Evolutionary conservation across 2,329 filamentous ascomycete species (phyloP).

Genomic region (Epicoccum nigrum): DNA sequence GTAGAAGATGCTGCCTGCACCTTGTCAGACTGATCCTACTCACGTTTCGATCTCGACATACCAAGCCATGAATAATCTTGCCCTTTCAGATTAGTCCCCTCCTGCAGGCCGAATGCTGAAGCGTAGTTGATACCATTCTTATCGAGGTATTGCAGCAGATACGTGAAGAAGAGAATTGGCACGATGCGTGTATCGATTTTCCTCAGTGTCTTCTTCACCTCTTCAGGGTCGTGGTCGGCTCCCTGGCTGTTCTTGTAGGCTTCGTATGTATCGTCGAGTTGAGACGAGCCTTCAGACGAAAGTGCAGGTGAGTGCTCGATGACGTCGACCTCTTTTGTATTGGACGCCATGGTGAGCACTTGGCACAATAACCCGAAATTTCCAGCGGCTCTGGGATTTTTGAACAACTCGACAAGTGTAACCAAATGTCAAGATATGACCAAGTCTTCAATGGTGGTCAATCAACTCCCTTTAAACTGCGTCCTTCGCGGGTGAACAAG

Average conservation of each 20-base stretch:
- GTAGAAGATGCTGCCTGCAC: conserved; percentile 54
- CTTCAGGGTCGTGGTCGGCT: conserved; percentile 25
- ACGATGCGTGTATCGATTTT: conserved; percentile 42
- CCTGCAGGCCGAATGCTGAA: conserved; percentile 56
- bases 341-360: conserved; percentile 14
- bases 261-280: conserved; percentile 42
- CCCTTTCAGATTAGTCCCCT: conserved; percentile 53
- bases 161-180: conserved; percentile 42
- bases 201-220: conserved; percentile 37
- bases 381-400: background rate
- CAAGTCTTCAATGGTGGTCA: too few species aligned
- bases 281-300: conserved; percentile 30
- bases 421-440: background rate
- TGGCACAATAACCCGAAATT: background rate
- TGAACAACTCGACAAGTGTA: background rate
- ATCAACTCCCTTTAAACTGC: background rate
- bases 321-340: conserved; percentile 25
- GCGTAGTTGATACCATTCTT: conserved; percentile 60
- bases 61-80: conserved; percentile 29
- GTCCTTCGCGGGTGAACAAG: background rate
- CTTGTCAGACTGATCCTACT: background rate
- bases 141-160: conserved; percentile 51
- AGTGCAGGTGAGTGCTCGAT: conserved; percentile 24
- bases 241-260: conserved; percentile 37
- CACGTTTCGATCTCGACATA: background rate